Conservation (phyloP, 805 yeast species). For the Lipomyces orientalis region DNA sequence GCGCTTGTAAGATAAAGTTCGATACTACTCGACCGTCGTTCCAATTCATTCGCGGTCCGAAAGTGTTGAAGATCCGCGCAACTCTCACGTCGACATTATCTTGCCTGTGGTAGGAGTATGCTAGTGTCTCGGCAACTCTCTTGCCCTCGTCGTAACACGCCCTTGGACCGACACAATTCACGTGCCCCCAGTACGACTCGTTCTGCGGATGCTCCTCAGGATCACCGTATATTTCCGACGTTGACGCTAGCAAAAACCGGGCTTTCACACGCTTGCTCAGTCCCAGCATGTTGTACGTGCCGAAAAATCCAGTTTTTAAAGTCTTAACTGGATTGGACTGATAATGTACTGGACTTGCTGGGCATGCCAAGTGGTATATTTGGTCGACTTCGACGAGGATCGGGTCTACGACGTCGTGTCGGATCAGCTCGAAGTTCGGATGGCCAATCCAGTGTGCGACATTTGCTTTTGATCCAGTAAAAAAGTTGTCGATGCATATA, state of each 20-base stretch:
- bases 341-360: slow-evolving; percentile 43
- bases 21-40: slow-evolving; percentile 43
- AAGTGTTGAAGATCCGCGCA: slow-evolving; percentile 42
- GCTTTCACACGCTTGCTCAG: slow-evolving; percentile 43
- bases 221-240: slow-evolving; percentile 43
- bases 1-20: slow-evolving; percentile 42
- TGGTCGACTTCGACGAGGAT: slow-evolving; percentile 42
- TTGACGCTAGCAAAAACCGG: slow-evolving; percentile 40
- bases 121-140: slow-evolving; percentile 42
- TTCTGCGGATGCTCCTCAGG: slow-evolving; percentile 43
- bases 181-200: slow-evolving; percentile 42
- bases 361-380: slow-evolving; percentile 43
- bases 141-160: slow-evolving; percentile 44
- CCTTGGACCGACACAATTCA: slow-evolving; percentile 40
- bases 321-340: slow-evolving; percentile 43
- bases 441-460: slow-evolving; percentile 43
- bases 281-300: slow-evolving; percentile 43
- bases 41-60: slow-evolving; percentile 44
- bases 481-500: slow-evolving; percentile 42
- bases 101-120: slow-evolving; percentile 40
- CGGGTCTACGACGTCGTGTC: slow-evolving; percentile 43
- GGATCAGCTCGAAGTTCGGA: slow-evolving; percentile 42
- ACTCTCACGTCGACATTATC: slow-evolving; percentile 42
- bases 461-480: slow-evolving; percentile 41
- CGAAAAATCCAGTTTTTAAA: slow-evolving; percentile 42